Conservation (phyloP, 2,329 filamentous ascomycete species). For the Ophiocordyceps camponoti-rufipedis region DNA sequence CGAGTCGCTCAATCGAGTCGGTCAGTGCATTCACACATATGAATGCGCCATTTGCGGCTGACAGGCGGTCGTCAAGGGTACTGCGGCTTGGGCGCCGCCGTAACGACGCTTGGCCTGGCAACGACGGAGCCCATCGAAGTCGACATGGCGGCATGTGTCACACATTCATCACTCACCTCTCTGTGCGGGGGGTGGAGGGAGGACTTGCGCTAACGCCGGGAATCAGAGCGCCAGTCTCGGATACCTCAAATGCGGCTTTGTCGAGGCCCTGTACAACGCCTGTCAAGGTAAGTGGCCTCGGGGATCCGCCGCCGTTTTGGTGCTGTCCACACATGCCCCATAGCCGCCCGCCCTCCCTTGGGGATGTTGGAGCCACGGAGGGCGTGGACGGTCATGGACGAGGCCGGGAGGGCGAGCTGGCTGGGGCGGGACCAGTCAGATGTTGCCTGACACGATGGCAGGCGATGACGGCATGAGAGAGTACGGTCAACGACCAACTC, state of each 20-base stretch:
- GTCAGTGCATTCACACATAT: constrained; percentile 7
- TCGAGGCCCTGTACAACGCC: constrained; percentile 36
- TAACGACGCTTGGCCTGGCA: constrained; percentile 43
- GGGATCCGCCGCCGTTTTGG: not conserved
- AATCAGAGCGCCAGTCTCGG: constrained; percentile 63
- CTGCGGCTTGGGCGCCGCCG: constrained; percentile 50
- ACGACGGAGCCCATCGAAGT: constrained; percentile 39
- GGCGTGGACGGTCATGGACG: constrained; percentile 1
- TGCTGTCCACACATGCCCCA: no score
- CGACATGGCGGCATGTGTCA: constrained; percentile 47
- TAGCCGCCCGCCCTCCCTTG: no score
- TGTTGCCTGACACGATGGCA: constrained; percentile 4
- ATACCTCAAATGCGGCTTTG: constrained; percentile 48
- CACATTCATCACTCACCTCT: not conserved
- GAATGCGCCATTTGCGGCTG: constrained; percentile 1
- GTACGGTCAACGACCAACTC: constrained; percentile 19
- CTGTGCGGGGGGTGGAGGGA: not conserved
- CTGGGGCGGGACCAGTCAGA: no score
- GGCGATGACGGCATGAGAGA: constrained; percentile 24
- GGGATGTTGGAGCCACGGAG: not conserved
- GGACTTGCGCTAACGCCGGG: constrained; percentile 1
- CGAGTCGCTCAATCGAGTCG: constrained; percentile 10
- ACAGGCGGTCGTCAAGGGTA: constrained; percentile 34
- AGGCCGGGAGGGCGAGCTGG: not conserved
- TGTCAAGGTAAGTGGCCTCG: constrained; percentile 28